Evolutionary conservation across 2,329 filamentous ascomycete species (phyloP).

Genomic region (Orbilia ellipsospora): DNA sequence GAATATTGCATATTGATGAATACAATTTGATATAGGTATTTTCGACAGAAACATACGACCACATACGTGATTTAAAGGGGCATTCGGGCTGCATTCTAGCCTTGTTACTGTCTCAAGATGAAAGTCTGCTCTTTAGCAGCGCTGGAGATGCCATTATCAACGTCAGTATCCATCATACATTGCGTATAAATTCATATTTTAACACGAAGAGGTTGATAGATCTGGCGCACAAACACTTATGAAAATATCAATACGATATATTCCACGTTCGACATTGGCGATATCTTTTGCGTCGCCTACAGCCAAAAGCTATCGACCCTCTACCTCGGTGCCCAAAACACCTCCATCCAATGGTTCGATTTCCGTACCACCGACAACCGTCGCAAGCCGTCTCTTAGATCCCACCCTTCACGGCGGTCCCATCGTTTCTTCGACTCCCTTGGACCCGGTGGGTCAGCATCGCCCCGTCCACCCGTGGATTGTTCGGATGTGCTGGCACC

Average conservation of each 20-base stretch:
- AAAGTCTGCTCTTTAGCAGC: conserved; percentile 84
- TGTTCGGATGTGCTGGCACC: conserved; percentile 64
- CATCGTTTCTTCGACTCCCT: conserved; percentile 94
- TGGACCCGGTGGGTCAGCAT: conserved; percentile 82
- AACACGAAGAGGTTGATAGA: conserved; percentile 61
- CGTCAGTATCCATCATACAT: conserved; percentile 63
- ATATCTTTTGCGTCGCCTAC: conserved; percentile 95
- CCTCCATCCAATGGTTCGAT: conserved; percentile 91
- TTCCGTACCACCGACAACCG: conserved; percentile 73
- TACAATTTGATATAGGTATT: conserved; percentile 69
- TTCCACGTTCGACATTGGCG: conserved; percentile 91
- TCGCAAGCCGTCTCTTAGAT: conserved; percentile 72
- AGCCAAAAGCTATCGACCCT: conserved; percentile 81
- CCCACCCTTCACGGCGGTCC: conserved; percentile 79
- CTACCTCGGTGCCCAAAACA: conserved; percentile 93
- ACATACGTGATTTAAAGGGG: conserved; percentile 80
- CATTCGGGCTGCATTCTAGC: conserved; percentile 92
- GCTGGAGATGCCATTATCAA: conserved; percentile 94
- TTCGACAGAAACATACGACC: conserved; percentile 88
- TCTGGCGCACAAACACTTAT: conserved; percentile 85
- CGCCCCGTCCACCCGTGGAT: conserved; percentile 73
- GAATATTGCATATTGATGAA: not conserved
- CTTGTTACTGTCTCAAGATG: conserved; percentile 80
- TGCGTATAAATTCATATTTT: conserved; percentile 1
- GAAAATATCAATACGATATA: conserved; percentile 87